Base-by-base conservation (phyloP, 1,284 basidiomycete species). In the Ganoderma resinaceum region DNA sequence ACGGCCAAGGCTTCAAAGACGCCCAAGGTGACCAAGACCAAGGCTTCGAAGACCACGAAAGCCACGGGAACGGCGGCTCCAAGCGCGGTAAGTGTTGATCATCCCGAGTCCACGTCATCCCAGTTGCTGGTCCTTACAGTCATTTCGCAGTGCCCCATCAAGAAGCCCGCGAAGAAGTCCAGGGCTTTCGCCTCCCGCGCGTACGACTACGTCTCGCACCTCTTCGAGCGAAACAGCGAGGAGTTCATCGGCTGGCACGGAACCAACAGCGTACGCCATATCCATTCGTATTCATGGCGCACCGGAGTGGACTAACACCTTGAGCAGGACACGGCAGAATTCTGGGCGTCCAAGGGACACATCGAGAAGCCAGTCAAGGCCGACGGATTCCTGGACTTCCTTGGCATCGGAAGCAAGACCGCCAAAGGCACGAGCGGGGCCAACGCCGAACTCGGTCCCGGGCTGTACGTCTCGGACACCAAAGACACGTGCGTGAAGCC, bases 131-230 rank as follows among this genome's bases (percentile, higher is more conserved):
- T n/a, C 43, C 11, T 49, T 12, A 26, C 46, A 14, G 12, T 12
- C 9, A 12, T 26, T 26, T n/a, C 6, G 11, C 23, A 49, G 46
- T 49, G 46, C 23, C 23, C 46, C 12, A 49, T 49, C 46, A 46
- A 46, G 43, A 46, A 46, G 7, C 43, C 43, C 1, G 43, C 20
- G 3, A 49, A 63, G 46, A 49, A 35, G 9, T 7, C 31, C 12
- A 29, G 46, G 52, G 12, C 16, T 16, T 42, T 53, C 43, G 11
- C 16, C 35, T 18, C 26, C 1, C 49, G 62, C 35, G 23, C 29
- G 60, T 62, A 59, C 61, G 35, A 61, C 46, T 66, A 43, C 7
- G 38, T 57, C 4, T 57, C 60, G 31, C 46, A 66, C 46, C 42
- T 59, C 38, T 57, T 66, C 37, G 53, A 49, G 38, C 65, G 61